Base-by-base conservation (phyloP, 257 asterid species). In the Solanum okadae region DNA sequence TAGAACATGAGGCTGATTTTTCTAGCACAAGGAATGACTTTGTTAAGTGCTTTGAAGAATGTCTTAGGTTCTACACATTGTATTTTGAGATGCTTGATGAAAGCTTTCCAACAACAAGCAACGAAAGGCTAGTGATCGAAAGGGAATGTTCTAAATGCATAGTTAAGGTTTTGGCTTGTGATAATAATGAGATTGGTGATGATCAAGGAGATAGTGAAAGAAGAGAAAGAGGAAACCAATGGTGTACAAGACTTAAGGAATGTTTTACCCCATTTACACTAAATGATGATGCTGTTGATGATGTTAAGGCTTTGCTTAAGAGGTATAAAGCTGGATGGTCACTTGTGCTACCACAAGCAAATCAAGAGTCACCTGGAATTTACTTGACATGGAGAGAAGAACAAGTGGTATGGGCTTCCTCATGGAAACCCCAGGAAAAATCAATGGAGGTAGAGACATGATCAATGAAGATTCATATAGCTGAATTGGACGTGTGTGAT, bases 1-100 rank as follows among this genome's bases (percentile, higher is more conserved):
- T 95, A 0, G 99, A 97, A 63, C 98, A 97, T 52, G 97, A 96
- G 65, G 98, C 98, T 11, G 98, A 96, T 84, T 94, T 95, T 70
- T 88, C 95, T 18, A 88, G 88, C 87, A 78, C 90, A 1, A 88
- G 85, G 46, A 88, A 89, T 6, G 95, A 93, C 23, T 94, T 95
- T 20, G 91, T 89, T 3, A 91, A 92, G 90, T 90, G 95, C 88
- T 97, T 97, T 67, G 98, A 94, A 11, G 98, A 96, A 63, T 95
- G 98, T 83, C 94, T 97, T 2, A 88, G 98, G 76, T 97, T 94
- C 92, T 94, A 95, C 83, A 92, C 95, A 5, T 44, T 88, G 8
- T 97, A 97, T 35, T 93, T 97, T 71, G 96, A 95, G 86, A 94
- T 95, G 98, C 56, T 97, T 38, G 98, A 94, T 49, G 98, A 93